Conservation (phyloP, 2,329 filamentous ascomycete species). For the Epichloe bromicola region DNA sequence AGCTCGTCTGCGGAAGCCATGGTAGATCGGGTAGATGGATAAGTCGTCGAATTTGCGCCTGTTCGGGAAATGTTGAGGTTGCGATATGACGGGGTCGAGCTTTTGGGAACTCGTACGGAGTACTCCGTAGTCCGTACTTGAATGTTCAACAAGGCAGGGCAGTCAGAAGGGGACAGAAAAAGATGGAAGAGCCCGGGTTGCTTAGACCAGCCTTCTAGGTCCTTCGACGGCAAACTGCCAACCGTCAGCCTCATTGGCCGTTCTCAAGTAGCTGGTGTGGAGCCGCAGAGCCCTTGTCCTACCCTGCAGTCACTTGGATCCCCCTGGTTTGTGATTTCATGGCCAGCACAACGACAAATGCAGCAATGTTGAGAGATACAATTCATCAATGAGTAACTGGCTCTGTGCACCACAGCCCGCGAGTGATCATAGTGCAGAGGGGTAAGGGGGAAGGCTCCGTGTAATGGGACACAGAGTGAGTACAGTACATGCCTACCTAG, state of each 20-base stretch:
- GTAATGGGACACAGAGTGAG: too few species aligned
- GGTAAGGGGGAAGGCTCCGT: neutral
- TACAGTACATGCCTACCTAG: too few species aligned
- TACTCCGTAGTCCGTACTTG: neutral
- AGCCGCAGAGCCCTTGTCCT: neutral
- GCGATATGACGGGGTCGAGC: neutral
- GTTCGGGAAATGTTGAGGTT: neutral
- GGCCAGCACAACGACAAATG: neutral
- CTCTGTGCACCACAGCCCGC: neutral
- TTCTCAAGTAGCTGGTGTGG: conserved; percentile 8
- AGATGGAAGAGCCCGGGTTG: conserved; percentile 13
- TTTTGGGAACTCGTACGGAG: neutral
- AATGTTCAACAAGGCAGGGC: neutral
- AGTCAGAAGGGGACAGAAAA: conserved; percentile 12
- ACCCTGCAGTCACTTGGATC: too few species aligned
- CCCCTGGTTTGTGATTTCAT: too few species aligned
- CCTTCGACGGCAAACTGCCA: conserved; percentile 25
- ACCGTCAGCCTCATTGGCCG: conserved; percentile 18
- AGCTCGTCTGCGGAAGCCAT: conserved; percentile 62
- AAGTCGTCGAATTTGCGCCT: neutral
- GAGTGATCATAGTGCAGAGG: neutral
- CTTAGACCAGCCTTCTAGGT: conserved; percentile 24
- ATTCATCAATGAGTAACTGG: neutral
- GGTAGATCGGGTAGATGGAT: conserved; percentile 4
- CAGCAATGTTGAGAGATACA: neutral